Evolutionary conservation across 1,284 basidiomycete genomes (phyloP).

Genomic region (Sporisorium sorghi): DNA sequence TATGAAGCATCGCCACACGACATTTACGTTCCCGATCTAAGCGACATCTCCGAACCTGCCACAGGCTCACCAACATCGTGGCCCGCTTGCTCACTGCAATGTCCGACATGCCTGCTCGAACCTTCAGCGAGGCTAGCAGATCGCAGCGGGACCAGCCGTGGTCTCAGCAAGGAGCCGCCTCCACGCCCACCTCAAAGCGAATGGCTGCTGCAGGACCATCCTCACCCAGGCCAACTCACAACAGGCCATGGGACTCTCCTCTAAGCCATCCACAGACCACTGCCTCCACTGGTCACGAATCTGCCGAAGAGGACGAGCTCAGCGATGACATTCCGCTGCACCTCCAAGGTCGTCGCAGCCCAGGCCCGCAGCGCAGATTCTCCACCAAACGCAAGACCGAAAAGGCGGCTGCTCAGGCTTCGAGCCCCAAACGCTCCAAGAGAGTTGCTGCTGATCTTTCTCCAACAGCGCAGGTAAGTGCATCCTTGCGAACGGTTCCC

Average conservation of each 20-base stretch:
- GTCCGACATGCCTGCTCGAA: constrained; percentile 33
- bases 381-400: constrained; percentile 20
- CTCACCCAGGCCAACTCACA: constrained; percentile 11
- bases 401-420: neutral
- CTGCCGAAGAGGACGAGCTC: constrained; percentile 41
- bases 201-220: constrained; percentile 9
- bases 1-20: constrained; percentile 13
- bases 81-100: constrained; percentile 16
- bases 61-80: neutral
- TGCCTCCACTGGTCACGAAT: neutral
- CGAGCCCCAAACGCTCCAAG: constrained; percentile 24
- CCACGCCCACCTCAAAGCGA: constrained; percentile 7
- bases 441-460: constrained; percentile 5
- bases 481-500: neutral
- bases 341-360: neutral
- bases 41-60: constrained; percentile 1
- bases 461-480: constrained; percentile 14
- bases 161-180: neutral
- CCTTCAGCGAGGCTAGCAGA: constrained; percentile 25
- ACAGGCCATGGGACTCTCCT: constrained; percentile 23
- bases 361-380: neutral
- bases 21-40: constrained; percentile 1
- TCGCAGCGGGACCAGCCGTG: constrained; percentile 12
- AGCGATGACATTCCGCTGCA: constrained; percentile 21
- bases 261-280: neutral